Base-by-base conservation (phyloP, 352 stramenopile species). In the Thalassiosira delicatula region DNA sequence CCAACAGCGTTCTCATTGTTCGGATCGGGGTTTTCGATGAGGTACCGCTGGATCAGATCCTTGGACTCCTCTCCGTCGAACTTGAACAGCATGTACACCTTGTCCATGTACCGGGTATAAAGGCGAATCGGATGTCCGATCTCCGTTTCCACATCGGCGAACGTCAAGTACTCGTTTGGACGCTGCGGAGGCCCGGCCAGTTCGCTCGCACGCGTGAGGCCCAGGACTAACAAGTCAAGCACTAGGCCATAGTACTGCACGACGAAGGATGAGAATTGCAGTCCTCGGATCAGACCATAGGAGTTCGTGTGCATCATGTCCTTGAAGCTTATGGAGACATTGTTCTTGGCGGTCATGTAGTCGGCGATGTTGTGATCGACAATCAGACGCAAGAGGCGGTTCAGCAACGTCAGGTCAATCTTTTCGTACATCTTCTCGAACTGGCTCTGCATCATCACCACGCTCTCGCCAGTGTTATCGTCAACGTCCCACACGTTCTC, bases 241-340 rank as follows among this genome's bases (percentile, higher is more conserved):
- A 99, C 97, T 11, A 99, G 86, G 42, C 97, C 97, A 89, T 99
- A 99, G 92, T 99, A 99, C 92, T 99, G 97, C 93, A 93, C 88
- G 68, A 95, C 86, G 61, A 95, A 95, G 1, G 86, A 93, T 0
- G 96, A 95, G 78, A 99, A 99, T 86, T 99, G 96, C 59, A 99
- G 88, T 27, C 98, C 98, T 23, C 97, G 95, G 77, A 99, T 98
- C 56, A 99, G 93, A 40, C 98, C 98, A 88, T 99, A 99, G 35
- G 95, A 98, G 92, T 99, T 99, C 21, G 97, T 99, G 92, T 99
- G 98, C 95, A 99, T 98, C 98, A 99, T 99, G 79, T 99, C 98
- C 90, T 99, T 99, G 95, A 97, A 98, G 21, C 85, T 89, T 53
- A 95, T 90, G 30, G 84, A 99, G 56, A 99, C 95, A 87, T 99